These are phyloP conservation scores for Phaffia australis DNA, from an alignment of 768 basidiomycete species.

Conservation along the genomic window DNA sequence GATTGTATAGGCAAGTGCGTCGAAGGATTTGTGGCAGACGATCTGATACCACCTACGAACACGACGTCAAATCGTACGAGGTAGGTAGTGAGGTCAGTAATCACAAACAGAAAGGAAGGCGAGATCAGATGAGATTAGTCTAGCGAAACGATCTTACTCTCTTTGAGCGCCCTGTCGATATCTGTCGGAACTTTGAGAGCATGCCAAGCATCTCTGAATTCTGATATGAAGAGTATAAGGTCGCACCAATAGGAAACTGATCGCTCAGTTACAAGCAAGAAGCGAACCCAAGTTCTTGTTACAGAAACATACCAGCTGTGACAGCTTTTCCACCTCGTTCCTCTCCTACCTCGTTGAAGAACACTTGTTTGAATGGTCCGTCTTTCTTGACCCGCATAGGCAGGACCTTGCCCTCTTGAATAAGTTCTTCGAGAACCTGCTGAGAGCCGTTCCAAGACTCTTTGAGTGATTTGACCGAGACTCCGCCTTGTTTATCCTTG, in stretches of 20 bases:
- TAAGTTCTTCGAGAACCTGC: conserved; percentile 73
- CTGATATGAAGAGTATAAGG: conserved; percentile 41
- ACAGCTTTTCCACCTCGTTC: conserved; percentile 42
- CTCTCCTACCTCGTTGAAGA: conserved; percentile 69
- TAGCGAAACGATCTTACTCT: conserved; percentile 44
- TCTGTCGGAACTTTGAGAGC: conserved; percentile 72
- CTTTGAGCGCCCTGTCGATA: conserved; percentile 64
- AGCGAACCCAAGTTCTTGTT: conserved; percentile 22
- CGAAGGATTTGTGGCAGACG: conserved; percentile 37
- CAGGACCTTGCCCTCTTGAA: conserved; percentile 74
- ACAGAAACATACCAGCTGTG: conserved; percentile 32
- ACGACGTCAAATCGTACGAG: neutral
- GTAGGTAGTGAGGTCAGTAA: conserved; percentile 3
- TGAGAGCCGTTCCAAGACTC: conserved; percentile 87
- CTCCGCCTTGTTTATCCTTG: conserved; percentile 70
- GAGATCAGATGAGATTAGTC: conserved; percentile 1
- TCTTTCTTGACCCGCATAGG: conserved; percentile 79
- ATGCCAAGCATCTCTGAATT: conserved; percentile 82
- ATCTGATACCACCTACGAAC: conserved; percentile 63
- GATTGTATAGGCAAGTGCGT: conserved; percentile 44
- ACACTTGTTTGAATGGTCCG: conserved; percentile 69
- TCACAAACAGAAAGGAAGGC: neutral
- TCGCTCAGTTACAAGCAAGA: conserved; percentile 23
- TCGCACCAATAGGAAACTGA: conserved; percentile 1
- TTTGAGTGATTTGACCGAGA: conserved; percentile 70